These are phyloP conservation scores for Amphibolis antarctica DNA, from an alignment of 106 monocot species.

Conservation along the genomic window DNA sequence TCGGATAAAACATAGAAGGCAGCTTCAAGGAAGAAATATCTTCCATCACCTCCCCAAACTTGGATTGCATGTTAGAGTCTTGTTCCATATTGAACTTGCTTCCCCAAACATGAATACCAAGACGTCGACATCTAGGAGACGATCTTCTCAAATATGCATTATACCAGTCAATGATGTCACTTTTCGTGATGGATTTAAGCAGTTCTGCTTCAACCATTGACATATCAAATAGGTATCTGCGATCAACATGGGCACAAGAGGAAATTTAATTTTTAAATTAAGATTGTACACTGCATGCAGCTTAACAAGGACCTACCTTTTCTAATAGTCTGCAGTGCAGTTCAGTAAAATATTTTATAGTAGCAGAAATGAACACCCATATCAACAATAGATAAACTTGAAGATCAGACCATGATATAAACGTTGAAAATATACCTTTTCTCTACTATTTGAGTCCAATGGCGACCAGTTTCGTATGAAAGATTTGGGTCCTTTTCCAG, in stretches of 20 bases:
- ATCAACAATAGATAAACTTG: not conserved
- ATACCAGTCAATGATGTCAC: slow-evolving; percentile 70
- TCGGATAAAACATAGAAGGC: slow-evolving; percentile 34
- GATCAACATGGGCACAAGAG: not conserved
- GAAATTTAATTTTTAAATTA: not conserved
- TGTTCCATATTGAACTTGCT: slow-evolving; percentile 37
- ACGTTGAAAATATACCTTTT: slow-evolving; percentile 42
- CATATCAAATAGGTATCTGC: slow-evolving; percentile 75
- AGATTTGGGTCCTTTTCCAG: slow-evolving; percentile 91
- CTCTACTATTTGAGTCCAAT: slow-evolving; percentile 81
- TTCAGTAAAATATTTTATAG: not conserved
- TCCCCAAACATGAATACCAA: slow-evolving; percentile 74
- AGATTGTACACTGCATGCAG: not conserved
- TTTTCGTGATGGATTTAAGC: slow-evolving; percentile 57
- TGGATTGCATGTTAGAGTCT: slow-evolving; percentile 8
- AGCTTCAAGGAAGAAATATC: slow-evolving; percentile 40
- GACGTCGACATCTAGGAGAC: slow-evolving; percentile 61
- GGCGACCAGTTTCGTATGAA: slow-evolving; percentile 61
- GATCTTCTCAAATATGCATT: slow-evolving; percentile 47
- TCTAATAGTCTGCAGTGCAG: no score
- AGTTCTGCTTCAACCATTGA: slow-evolving; percentile 69
- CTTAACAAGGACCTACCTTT: no score
- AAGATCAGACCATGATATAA: not conserved
- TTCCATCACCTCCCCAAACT: slow-evolving; percentile 38
- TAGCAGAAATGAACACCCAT: not conserved